phyloP scores from a whole-genome alignment of 148 eudicot genomes.

The Arctostaphylos glauca region DNA sequence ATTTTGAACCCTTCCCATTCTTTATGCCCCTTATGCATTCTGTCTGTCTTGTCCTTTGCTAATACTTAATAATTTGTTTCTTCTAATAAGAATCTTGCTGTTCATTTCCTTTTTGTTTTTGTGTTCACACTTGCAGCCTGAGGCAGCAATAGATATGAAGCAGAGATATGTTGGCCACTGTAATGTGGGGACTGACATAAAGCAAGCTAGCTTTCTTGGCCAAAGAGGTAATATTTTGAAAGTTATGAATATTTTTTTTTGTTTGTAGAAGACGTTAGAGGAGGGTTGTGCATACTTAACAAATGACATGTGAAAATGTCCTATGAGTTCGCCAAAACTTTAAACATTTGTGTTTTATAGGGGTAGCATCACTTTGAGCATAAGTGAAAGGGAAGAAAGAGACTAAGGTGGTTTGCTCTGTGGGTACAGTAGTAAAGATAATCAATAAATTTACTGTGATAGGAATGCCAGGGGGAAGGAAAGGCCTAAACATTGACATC shows the following conservation, averaged over 20 bases:
- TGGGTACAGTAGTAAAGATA: too few relatives aligned
- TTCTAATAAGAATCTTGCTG: not conserved
- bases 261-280: not conserved
- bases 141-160: constrained; percentile 79
- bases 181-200: constrained; percentile 94
- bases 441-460: too few relatives aligned
- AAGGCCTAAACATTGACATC: too few relatives aligned
- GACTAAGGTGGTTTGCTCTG: too few relatives aligned
- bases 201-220: constrained; percentile 96
- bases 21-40: not conserved
- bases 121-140: constrained; percentile 55
- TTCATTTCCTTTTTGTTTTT: constrained; percentile 18
- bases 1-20: not conserved
- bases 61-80: not conserved
- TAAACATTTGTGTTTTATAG: not conserved
- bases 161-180: constrained; percentile 90
- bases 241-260: not conserved
- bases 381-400: too few relatives aligned
- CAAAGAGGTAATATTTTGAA: constrained; percentile 57
- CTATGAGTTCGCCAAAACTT: not conserved
- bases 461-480: too few relatives aligned
- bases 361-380: too few relatives aligned
- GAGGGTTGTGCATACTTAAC: not conserved
- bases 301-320: not conserved
- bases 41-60: not conserved